Base-by-base conservation (phyloP, 1,139 yeast genomes). In the Scheffersomyces insectosa region DNA sequence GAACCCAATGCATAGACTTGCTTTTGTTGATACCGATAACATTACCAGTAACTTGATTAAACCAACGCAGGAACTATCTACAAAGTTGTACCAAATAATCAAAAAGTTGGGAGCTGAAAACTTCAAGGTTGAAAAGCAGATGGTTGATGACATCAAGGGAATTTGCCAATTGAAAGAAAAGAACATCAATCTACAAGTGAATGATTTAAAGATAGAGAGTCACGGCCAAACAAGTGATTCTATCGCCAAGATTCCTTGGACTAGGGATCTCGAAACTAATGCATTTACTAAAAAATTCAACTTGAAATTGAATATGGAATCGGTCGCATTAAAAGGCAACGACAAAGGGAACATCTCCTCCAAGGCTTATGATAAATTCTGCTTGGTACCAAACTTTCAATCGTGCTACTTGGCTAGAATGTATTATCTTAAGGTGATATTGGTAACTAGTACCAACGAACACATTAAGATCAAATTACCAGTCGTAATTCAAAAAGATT, bases 81-180 rank as follows among this genome's bases (percentile, higher is more conserved):
- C 47, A 1, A 54, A 65, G 40, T 44, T 70, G 7, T 53, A 54
- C 33, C 41, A 51, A 2, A 35, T 68, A 1, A 45, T 55, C 20
- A 53, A 54, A 33, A 49, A 45, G 11, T 46, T 71, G 12, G 68
- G 70, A 0, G 29, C 53, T 1, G 60, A 57, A 1, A 62, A 62
- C 40, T 62, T 69, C 45, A 53, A 51, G 45, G 44, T 72, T 3
- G 75, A 70, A 35, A 56, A 51, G 33, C 50, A 55, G 20, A 53
- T 72, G 37, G 51, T 66, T 13, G 60, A 63, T n/a, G 75, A 70
- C 43, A 42, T 72, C 14, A 60, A 58, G 38, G 54, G 65, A 11
- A 47, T 72, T 28, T 59, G 71, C 20, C 44, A 55, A 5, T 43
- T 68, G 11, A 54, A 62, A n/a, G 62, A 61, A 15, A 69, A 65